Conservation (phyloP, 352 stramenopile species). For the Pythium biforme region DNA sequence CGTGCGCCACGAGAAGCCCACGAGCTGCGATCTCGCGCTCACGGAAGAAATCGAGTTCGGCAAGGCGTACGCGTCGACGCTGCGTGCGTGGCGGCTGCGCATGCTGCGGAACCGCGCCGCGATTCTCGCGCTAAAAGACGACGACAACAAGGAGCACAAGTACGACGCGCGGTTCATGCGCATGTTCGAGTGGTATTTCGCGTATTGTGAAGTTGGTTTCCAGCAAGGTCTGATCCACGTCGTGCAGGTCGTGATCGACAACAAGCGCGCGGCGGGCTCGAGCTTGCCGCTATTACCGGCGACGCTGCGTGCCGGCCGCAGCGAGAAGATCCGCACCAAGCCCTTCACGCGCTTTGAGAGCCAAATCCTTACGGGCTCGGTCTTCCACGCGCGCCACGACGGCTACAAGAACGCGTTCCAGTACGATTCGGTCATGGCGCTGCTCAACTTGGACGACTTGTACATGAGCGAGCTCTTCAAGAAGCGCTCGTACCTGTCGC, state of each 20-base stretch:
- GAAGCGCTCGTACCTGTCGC: conserved; percentile 22
- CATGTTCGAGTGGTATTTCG: conserved; percentile 34
- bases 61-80: conserved; percentile 24
- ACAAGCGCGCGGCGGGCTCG: conserved; percentile 13
- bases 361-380: conserved; percentile 23
- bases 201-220: conserved; percentile 30
- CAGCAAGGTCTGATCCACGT: conserved; percentile 29
- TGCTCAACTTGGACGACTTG: conserved; percentile 26
- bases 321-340: conserved; percentile 24
- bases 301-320: conserved; percentile 16
- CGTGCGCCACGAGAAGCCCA: background rate
- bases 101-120: conserved; percentile 23
- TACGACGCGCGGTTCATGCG: conserved; percentile 30
- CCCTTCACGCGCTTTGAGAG: conserved; percentile 21
- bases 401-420: conserved; percentile 24
- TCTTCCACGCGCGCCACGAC: conserved; percentile 27
- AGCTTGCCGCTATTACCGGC: conserved; percentile 5
- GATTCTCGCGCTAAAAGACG: conserved; percentile 18
- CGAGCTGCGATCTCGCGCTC: conserved; percentile 13
- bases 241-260: conserved; percentile 27
- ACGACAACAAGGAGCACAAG: conserved; percentile 7
- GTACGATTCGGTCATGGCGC: conserved; percentile 25
- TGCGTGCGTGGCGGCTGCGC: conserved; percentile 26
- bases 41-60: conserved; percentile 29
- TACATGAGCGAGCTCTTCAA: conserved; percentile 23